Base-by-base conservation (phyloP, 352 stramenopile species). In the Phytophthora europaea region DNA sequence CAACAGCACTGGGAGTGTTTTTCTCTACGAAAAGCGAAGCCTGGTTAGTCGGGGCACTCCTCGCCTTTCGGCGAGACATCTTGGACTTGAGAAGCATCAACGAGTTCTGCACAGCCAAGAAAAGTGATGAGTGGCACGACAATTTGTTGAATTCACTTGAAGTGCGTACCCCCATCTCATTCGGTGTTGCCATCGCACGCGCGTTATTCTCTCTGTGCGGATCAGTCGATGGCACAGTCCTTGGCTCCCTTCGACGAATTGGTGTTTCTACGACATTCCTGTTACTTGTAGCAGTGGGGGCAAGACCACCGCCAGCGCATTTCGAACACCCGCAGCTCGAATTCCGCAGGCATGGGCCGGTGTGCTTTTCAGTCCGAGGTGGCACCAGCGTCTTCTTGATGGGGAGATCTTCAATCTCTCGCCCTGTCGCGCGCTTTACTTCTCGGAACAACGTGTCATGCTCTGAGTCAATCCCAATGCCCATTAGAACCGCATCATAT, bases 361-460 rank as follows among this genome's bases (percentile, higher is more conserved):
- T 68, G 38, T 89, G 82, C 52, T 72, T 77, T 40, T 58, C 61
- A 65, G 53, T n/a, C 8, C 51, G 50, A 53, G 61, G 26, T 61
- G 55, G 34, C 13, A 43, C 78, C 5, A 63, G 26, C 1, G 67
- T 72, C 54, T 74, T 85, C 34, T 66, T 70, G 59, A 93, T 93
- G 20, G 83, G 82, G 34, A 93, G 63, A 56, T 93, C 84, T 63
- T 91, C 80, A 23, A 95, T 80, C 28, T 85, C 82, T 65, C 85
- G 79, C 33, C 88, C 88, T 70, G 88, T 95, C 26, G 86, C 65
- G 23, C 83, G 83, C 70, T 94, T 95, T n/a, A 94, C 84, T 84
- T 94, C 88, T 73, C 82, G 83, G 60, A 90, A 92, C 73, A 95
- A 80, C 63, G 88, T 82, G 67, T 95, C 88, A 83, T 95, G 83